Conservation (phyloP, 2,329 filamentous ascomycete species). For the Talaromyces sp. region DNA sequence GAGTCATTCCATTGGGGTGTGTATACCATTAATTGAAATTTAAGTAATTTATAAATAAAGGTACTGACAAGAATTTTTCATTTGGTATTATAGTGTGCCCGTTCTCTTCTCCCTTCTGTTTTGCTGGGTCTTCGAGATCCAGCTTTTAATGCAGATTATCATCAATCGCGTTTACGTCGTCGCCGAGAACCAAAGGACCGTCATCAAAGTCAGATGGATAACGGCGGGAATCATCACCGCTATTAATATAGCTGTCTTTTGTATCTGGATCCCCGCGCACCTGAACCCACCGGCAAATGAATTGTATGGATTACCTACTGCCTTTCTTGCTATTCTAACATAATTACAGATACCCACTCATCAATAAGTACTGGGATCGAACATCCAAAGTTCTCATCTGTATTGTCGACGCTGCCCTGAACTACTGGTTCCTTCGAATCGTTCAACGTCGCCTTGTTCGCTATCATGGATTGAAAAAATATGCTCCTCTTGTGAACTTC, state of each 20-base stretch:
- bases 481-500: conserved; percentile 4
- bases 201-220: conserved; percentile 33
- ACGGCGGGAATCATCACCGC: conserved; percentile 37
- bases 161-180: conserved; percentile 17
- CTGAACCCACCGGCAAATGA: conserved; percentile 18
- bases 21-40: neutral
- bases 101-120: conserved; percentile 11
- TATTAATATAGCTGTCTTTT: conserved; percentile 35
- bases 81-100: conserved; percentile 8
- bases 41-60: neutral
- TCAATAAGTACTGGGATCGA: neutral
- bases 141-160: conserved; percentile 15
- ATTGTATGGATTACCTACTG: neutral
- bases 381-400: neutral
- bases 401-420: conserved; percentile 1
- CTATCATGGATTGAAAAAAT: conserved; percentile 1
- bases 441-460: neutral
- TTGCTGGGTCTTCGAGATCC: conserved; percentile 1
- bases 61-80: neutral
- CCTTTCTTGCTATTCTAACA: neutral
- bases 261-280: conserved; percentile 41
- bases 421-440: neutral
- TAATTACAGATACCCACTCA: neutral
- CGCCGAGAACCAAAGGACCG: conserved; percentile 20
- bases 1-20: conserved; percentile 33